Percentiles rank a stretch among this genome's conserved stretches.
Evolutionary conservation across 805 yeast species (phyloP).

Genomic region (Candida nanaspora): DNA sequence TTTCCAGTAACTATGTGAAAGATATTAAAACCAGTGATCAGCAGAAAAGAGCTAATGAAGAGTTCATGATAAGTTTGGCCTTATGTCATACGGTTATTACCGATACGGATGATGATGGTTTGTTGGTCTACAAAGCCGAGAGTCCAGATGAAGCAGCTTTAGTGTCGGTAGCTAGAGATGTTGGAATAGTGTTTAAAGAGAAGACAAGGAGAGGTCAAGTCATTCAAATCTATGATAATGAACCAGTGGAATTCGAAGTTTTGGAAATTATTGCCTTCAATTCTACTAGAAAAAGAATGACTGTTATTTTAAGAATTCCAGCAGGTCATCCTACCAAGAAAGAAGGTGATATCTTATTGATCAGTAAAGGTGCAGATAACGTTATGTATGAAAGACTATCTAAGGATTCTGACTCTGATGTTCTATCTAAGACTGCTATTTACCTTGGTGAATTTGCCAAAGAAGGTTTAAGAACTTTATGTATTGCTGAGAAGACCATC

Average conservation of each 20-base stretch:
- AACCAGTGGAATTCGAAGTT: conserved; percentile 39
- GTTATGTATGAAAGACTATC: conserved; percentile 62
- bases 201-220: conserved; percentile 41
- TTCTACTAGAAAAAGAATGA: conserved; percentile 73
- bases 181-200: conserved; percentile 58
- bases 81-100: conserved; percentile 73
- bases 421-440: conserved; percentile 55
- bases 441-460: conserved; percentile 75
- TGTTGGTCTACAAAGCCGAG: conserved; percentile 60
- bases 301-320: conserved; percentile 48
- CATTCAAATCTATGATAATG: conserved; percentile 35
- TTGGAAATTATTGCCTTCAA: conserved; percentile 56
- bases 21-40: conserved; percentile 36
- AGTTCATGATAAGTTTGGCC: conserved; percentile 59
- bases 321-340: conserved; percentile 4
- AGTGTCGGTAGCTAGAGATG: conserved; percentile 67
- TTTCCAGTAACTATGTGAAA: conserved; percentile 50
- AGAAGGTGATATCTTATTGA: background rate
- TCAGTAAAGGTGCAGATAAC: conserved; percentile 77
- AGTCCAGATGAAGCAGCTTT: conserved; percentile 81
- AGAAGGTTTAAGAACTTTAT: conserved; percentile 76
- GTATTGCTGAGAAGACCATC: conserved; percentile 67
- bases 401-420: conserved; percentile 32
- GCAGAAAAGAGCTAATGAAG: conserved; percentile 43
- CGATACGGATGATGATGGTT: conserved; percentile 36